phyloP scores from a whole-genome alignment of 83 land plant species.

The Diphasiastrum complanatum region DNA sequence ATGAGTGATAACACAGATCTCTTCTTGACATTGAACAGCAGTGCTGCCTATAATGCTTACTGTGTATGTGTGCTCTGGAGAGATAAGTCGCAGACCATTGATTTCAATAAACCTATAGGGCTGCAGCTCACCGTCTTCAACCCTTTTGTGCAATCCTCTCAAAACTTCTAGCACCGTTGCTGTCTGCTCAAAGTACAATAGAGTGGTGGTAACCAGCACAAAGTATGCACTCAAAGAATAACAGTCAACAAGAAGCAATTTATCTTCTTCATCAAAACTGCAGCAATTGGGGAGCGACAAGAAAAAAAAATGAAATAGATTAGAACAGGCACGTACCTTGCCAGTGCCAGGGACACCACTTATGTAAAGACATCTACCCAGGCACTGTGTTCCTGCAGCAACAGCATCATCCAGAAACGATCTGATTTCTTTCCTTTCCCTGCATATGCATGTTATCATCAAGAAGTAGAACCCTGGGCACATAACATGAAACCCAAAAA shows the following conservation, averaged over 20 bases:
- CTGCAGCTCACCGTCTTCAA: slow-evolving; percentile 45
- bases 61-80: slow-evolving; percentile 83
- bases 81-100: slow-evolving; percentile 85
- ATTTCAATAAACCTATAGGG: slow-evolving; percentile 88
- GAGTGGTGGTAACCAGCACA: no score
- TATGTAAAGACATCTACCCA: slow-evolving; percentile 92
- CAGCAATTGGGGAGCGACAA: not conserved
- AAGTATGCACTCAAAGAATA: slow-evolving; percentile 2
- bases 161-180: slow-evolving; percentile 86
- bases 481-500: not conserved
- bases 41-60: slow-evolving; percentile 28
- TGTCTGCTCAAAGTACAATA: slow-evolving; percentile 87
- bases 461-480: no score
- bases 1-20: not conserved
- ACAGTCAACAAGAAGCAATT: not conserved
- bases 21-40: not conserved
- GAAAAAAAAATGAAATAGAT: no score
- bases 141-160: slow-evolving; percentile 63
- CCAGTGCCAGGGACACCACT: slow-evolving; percentile 99
- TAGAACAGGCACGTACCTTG: slow-evolving; percentile 76
- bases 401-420: slow-evolving; percentile 78
- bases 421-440: slow-evolving; percentile 86
- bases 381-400: slow-evolving; percentile 58
- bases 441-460: slow-evolving; percentile 17
- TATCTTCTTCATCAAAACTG: not conserved